Conservation (phyloP, 495 filamentous ascomycete genomes). For the Neurospora sp. region DNA sequence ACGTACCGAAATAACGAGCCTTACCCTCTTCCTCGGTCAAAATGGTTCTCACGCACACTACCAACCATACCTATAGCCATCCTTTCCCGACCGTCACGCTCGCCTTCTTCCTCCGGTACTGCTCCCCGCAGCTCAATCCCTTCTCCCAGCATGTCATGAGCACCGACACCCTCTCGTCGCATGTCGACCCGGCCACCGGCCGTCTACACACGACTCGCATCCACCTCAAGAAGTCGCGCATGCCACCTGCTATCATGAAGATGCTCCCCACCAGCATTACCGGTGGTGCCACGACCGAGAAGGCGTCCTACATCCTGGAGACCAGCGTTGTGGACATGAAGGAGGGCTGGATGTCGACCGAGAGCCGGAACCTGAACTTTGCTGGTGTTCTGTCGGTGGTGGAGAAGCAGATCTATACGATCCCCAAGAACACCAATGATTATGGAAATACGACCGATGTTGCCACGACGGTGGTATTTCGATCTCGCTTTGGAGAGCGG, state of each 20-base stretch:
- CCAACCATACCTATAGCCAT: constrained; percentile 81
- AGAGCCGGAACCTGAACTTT: constrained; percentile 79
- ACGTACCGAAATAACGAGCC: not conserved
- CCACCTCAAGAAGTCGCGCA: constrained; percentile 85
- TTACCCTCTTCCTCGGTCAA: constrained; percentile 3
- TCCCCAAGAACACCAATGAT: constrained; percentile 25
- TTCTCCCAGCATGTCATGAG: constrained; percentile 92
- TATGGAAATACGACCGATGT: constrained; percentile 62
- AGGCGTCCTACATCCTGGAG: constrained; percentile 83
- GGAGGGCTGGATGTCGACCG: constrained; percentile 80
- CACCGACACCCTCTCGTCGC: constrained; percentile 85
- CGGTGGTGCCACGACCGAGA: constrained; percentile 62
- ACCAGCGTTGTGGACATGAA: constrained; percentile 79
- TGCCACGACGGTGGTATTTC: constrained; percentile 73
- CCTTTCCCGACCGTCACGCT: constrained; percentile 83
- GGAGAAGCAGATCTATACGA: constrained; percentile 69
- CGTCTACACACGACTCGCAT: constrained; percentile 81
- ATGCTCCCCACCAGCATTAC: constrained; percentile 60
- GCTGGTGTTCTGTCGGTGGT: constrained; percentile 87
- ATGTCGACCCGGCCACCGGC: constrained; percentile 68
- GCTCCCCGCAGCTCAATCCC: constrained; percentile 61
- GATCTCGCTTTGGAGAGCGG: constrained; percentile 68
- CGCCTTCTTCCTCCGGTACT: constrained; percentile 98
- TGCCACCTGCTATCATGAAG: constrained; percentile 75
- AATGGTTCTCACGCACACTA: constrained; percentile 57